Percentiles rank a stretch among this genome's conserved stretches.
These are phyloP conservation scores for Arabis alpina DNA, from an alignment of 345 rosid species.

Conservation along the genomic window DNA sequence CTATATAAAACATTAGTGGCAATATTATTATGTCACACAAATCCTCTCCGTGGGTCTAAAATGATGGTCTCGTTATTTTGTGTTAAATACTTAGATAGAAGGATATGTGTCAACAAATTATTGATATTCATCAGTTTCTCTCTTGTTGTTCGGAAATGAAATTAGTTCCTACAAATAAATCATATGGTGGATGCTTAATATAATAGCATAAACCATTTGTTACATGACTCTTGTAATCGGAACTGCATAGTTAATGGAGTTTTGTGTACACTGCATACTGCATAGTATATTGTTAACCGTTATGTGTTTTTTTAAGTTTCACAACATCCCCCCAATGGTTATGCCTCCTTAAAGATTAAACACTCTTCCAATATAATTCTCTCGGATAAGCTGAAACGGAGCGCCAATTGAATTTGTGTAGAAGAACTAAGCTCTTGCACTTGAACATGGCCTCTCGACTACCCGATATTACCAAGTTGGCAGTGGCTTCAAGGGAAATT, in stretches of 20 bases:
- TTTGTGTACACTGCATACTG: too few species aligned
- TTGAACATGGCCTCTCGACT: too few species aligned
- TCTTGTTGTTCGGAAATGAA: not conserved
- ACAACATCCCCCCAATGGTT: too few species aligned
- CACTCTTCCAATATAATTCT: too few species aligned
- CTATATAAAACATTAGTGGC: not conserved
- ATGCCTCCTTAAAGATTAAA: too few species aligned
- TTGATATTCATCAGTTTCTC: not conserved
- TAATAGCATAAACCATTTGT: not conserved
- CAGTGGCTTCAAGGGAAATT: too few species aligned
- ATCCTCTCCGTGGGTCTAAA: conserved; percentile 1
- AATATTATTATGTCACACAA: conserved; percentile 9
- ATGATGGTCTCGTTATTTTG: not conserved
- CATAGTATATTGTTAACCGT: too few species aligned
- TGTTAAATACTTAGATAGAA: conserved; percentile 14
- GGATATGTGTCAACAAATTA: not conserved
- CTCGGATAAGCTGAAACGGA: too few species aligned
- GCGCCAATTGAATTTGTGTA: too few species aligned
- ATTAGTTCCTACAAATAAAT: not conserved
- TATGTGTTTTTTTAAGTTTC: too few species aligned
- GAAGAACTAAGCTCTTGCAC: too few species aligned
- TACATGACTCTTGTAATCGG: not conserved
- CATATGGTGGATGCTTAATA: not conserved
- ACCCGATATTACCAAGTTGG: too few species aligned
- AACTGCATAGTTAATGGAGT: not conserved